Evolutionary conservation across 1,139 yeast species (phyloP), one percentile per base, ranked within the genome.

Genomic region (Dujonia santamariae): DNA sequence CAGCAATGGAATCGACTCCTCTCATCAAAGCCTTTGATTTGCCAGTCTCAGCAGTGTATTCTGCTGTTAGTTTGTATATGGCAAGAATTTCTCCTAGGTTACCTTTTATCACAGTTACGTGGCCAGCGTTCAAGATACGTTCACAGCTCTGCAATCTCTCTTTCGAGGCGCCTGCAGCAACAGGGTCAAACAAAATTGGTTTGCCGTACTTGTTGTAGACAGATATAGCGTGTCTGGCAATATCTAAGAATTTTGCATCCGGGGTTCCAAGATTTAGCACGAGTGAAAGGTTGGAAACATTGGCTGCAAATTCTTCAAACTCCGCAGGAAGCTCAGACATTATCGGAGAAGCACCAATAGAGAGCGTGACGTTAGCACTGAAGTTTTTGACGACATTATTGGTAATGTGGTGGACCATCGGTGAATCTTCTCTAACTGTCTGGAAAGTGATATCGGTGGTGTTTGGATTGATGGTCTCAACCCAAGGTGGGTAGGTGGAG

Each of bases 311-410:
- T 21, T 85, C 94, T 8, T 56, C 72, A 47, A 72, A 87, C 52
- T 90, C 97, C 2, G 66, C 74, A 0, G 67, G 47, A 30, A 80
- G 67, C 48, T 86, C 95, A n/a, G 95, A 82, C 97, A 90, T 90
- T 17, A 86, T 80, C 2, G 97, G 97, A 2, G 95, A 81, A 0
- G 84, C 94, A 2, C 96, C 95, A 18, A 82, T 61, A 0, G 97
- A 88, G 36, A 90, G 62, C 0, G 94, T 79, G n/a, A 86, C 85
- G 50, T 90, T 88, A 20, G 97, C 97, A 43, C 88, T 82, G 51
- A 86, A 80, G 51, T 86, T 83, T 52, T 86, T 85, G 26, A 85
- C 96, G n/a, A 90, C 97, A 37, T 75, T 75, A 51, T 90, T 90
- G 25, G 97, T 88, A 42, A 90, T 81, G 47, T 88, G 96, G 51